Percentiles rank a stretch among this genome's conserved stretches.
These are phyloP conservation scores for Begonia masoniana DNA, from an alignment of 306 rosid genomes.

Conservation along the genomic window DNA sequence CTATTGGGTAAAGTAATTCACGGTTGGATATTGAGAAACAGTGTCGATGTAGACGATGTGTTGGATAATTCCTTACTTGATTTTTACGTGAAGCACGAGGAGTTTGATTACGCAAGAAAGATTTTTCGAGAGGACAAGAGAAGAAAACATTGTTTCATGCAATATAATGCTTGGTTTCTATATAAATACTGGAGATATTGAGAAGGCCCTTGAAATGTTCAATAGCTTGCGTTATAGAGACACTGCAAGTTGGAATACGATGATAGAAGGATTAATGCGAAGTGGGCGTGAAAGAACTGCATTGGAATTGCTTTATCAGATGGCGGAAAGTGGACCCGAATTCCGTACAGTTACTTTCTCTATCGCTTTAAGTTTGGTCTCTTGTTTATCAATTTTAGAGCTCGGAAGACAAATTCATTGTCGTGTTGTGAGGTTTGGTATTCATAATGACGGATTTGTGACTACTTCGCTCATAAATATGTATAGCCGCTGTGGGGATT, in stretches of 20 bases:
- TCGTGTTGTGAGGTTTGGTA: conserved; percentile 29
- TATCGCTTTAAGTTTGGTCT: conserved; percentile 57
- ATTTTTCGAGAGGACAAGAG: conserved; percentile 38
- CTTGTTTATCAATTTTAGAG: conserved; percentile 39
- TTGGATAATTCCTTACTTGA: conserved; percentile 66
- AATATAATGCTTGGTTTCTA: conserved; percentile 59
- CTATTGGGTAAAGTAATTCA: conserved; percentile 50
- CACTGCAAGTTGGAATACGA: conserved; percentile 74
- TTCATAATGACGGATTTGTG: conserved; percentile 36
- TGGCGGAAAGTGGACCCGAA: conserved; percentile 37
- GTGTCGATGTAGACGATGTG: conserved; percentile 52
- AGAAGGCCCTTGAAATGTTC: conserved; percentile 51
- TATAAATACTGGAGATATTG: conserved; percentile 39
- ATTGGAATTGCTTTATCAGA: conserved; percentile 43
- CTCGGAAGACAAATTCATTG: conserved; percentile 82
- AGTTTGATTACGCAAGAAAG: conserved; percentile 34
- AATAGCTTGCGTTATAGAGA: conserved; percentile 44
- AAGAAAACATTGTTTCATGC: conserved; percentile 41
- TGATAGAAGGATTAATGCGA: conserved; percentile 59
- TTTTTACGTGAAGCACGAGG: conserved; percentile 55
- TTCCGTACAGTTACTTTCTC: conserved; percentile 48
- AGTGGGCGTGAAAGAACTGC: conserved; percentile 38
- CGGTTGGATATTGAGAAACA: conserved; percentile 63
- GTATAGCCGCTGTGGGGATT: conserved; percentile 55
- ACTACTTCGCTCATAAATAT: conserved; percentile 62